phyloP scores from a whole-genome alignment of 2,329 filamentous ascomycete genomes.

The Pestalotiopsis fici region DNA sequence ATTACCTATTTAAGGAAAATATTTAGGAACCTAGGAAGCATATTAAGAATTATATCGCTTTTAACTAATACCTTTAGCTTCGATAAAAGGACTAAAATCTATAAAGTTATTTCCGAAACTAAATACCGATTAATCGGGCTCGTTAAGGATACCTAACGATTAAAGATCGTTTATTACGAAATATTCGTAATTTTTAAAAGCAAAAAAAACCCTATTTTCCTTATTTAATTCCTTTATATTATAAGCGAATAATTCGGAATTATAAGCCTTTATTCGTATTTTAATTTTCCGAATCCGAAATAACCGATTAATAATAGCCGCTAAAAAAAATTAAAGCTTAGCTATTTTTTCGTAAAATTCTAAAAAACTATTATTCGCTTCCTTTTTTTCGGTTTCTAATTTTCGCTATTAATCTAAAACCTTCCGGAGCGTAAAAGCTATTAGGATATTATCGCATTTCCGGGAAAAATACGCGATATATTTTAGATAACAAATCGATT shows the following conservation, averaged over 20 bases:
- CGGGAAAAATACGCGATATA: not conserved
- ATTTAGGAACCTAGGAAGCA: not conserved
- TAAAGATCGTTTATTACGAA: not conserved
- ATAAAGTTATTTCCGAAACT: not conserved
- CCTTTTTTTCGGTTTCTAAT: conserved; percentile 9
- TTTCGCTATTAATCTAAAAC: conserved; percentile 8
- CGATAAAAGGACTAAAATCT: not conserved
- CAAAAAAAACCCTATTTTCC: not conserved
- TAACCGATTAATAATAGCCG: not conserved
- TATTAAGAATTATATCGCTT: not conserved
- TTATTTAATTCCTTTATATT: not conserved
- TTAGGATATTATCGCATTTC: not conserved
- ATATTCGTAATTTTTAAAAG: not conserved
- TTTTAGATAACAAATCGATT: not conserved
- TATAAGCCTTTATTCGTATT: conserved; percentile 8
- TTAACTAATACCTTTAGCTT: not conserved
- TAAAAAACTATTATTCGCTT: conserved; percentile 5
- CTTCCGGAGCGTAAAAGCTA: not conserved
- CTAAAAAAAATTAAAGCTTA: not conserved
- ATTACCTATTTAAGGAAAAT: conserved; percentile 2
- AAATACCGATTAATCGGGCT: conserved; percentile 3
- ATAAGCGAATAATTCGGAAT: not conserved
- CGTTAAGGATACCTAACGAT: not conserved
- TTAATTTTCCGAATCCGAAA: not conserved
- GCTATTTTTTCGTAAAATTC: not conserved